A percentile compares a stretch with the other conserved stretches of the same genome.
Conservation (phyloP, 2,329 filamentous ascomycete species). For the Tolypocladium capitatum region DNA sequence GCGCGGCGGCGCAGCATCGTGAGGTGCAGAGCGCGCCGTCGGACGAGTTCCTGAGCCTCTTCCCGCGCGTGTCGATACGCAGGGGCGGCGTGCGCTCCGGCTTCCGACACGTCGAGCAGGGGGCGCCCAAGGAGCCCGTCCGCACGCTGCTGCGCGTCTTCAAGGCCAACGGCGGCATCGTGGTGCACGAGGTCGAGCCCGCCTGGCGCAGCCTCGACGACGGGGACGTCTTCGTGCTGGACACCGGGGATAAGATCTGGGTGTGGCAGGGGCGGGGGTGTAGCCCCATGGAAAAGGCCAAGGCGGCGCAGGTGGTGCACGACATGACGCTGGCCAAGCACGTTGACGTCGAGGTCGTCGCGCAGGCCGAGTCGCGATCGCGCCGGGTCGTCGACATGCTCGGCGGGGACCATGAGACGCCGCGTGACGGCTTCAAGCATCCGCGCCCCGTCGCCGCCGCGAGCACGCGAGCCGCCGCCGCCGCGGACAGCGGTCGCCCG, state of each 20-base stretch:
- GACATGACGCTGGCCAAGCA: conserved; percentile 52
- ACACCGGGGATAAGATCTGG: conserved; percentile 51
- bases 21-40: conserved; percentile 48
- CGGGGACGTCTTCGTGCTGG: conserved; percentile 51
- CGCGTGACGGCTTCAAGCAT: conserved; percentile 25
- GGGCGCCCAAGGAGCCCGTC: conserved; percentile 22
- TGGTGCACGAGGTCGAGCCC: conserved; percentile 52
- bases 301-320: conserved; percentile 53
- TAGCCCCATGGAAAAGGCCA: conserved; percentile 56
- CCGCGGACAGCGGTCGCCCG: conserved; percentile 5
- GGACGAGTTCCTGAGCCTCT: conserved; percentile 45
- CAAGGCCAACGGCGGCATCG: conserved; percentile 37
- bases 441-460: conserved; percentile 24
- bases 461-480: background rate
- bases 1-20: conserved; percentile 49
- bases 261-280: conserved; percentile 55
- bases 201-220: conserved; percentile 50
- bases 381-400: conserved; percentile 42
- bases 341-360: conserved; percentile 50
- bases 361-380: conserved; percentile 44
- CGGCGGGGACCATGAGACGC: conserved; percentile 29
- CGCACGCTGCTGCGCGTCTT: conserved; percentile 48
- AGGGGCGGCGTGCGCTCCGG: conserved; percentile 48
- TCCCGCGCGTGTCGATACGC: conserved; percentile 46
- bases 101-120: conserved; percentile 47